phyloP scores from a whole-genome alignment of 345 rosid species.

The Diplotaxis tenuifolia region DNA sequence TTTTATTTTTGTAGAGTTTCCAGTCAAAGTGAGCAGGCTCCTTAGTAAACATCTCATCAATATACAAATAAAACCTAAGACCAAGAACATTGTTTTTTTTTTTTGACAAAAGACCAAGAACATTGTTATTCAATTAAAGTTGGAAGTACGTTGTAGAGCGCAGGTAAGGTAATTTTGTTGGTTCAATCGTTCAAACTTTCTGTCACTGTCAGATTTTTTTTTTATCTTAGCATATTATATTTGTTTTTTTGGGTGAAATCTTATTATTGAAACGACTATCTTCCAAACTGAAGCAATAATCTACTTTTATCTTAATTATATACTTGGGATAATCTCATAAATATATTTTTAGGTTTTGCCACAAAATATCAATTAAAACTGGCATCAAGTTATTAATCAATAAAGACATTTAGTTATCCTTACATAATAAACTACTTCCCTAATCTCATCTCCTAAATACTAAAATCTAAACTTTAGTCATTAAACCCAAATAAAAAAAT shows the following conservation, averaged over 20 bases:
- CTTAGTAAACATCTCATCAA: neutral
- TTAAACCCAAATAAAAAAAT: too few species aligned
- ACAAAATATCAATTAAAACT: too few species aligned
- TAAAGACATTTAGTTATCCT: too few species aligned
- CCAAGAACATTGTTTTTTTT: neutral
- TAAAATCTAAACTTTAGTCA: too few species aligned
- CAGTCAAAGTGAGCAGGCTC: conserved; percentile 18
- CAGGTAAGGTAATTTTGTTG: neutral
- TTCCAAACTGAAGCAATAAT: neutral
- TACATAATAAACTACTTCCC: too few species aligned
- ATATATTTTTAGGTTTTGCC: too few species aligned
- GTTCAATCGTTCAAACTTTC: neutral
- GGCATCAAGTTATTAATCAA: too few species aligned
- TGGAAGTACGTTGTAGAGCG: neutral
- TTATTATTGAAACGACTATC: too few species aligned
- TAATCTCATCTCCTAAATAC: too few species aligned
- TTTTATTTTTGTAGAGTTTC: neutral
- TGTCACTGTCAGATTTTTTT: neutral
- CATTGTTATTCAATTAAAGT: neutral
- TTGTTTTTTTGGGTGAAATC: too few species aligned
- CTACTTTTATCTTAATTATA: neutral
- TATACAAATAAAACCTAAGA: neutral
- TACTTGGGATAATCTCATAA: too few species aligned
- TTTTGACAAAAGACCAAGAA: neutral
- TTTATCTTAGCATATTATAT: neutral